phyloP scores from a whole-genome alignment of 2,329 filamentous ascomycete genomes.

The Fusarium circinatum region DNA sequence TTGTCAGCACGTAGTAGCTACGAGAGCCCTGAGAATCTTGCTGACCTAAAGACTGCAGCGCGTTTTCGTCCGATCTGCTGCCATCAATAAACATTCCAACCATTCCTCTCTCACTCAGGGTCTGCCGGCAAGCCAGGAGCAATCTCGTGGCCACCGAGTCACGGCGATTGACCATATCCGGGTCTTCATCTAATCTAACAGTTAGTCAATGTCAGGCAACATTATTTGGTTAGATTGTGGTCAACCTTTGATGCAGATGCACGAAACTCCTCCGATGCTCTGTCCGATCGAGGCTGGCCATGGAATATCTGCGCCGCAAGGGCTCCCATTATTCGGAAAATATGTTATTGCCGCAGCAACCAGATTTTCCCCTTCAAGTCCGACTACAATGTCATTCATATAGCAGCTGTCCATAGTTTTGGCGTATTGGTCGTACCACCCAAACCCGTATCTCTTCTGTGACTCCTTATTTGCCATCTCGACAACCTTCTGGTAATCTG shows the following conservation, averaged over 20 bases:
- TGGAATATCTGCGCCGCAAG: slow-evolving; percentile 61
- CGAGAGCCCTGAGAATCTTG: neutral
- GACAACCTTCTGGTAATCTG: slow-evolving; percentile 59
- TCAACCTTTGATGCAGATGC: slow-evolving; percentile 67
- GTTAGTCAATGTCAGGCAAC: slow-evolving; percentile 20
- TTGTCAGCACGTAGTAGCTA: slow-evolving; percentile 5
- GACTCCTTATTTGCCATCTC: slow-evolving; percentile 62
- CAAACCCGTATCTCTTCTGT: slow-evolving; percentile 58
- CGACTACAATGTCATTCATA: slow-evolving; percentile 65
- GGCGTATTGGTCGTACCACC: slow-evolving; percentile 70
- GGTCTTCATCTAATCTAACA: slow-evolving; percentile 54
- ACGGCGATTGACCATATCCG: slow-evolving; percentile 55
- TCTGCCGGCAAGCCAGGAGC: slow-evolving; percentile 62
- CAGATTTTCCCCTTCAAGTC: slow-evolving; percentile 58
- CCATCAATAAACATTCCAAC: slow-evolving; percentile 65
- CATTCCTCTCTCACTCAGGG: slow-evolving; percentile 61
- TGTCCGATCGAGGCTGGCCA: slow-evolving; percentile 63
- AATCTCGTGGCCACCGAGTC: slow-evolving; percentile 64
- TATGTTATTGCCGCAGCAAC: slow-evolving; percentile 67
- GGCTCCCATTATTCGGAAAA: slow-evolving; percentile 57
- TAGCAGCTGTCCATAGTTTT: slow-evolving; percentile 59
- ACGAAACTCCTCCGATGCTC: slow-evolving; percentile 68
- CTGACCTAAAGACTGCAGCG: slow-evolving; percentile 64
- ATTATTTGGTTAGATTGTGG: slow-evolving; percentile 17
- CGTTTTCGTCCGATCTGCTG: slow-evolving; percentile 60